A percentile compares a stretch with the other conserved stretches of the same genome.
Evolutionary conservation across 257 asterid genomes (phyloP).

Genomic region (Capsicum rhomboideum): DNA sequence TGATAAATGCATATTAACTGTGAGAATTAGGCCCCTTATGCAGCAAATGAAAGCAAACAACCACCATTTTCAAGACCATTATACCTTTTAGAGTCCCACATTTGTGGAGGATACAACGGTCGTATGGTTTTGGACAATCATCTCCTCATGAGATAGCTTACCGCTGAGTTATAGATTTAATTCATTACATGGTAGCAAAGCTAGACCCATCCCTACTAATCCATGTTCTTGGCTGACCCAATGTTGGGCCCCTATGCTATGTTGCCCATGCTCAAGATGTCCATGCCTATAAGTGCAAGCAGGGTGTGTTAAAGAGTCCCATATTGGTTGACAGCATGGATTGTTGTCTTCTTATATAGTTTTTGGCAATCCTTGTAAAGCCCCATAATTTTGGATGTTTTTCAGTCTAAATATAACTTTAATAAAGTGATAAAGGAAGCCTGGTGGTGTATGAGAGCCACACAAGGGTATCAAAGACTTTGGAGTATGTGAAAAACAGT

Average conservation of each 20-base stretch:
- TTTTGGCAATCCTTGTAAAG: neutral
- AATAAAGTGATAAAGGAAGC: neutral
- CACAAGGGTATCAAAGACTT: neutral
- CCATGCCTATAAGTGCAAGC: neutral
- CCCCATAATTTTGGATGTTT: neutral
- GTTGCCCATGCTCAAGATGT: neutral
- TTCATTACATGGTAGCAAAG: neutral
- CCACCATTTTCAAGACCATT: neutral
- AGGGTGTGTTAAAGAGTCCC: neutral
- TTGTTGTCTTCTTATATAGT: neutral
- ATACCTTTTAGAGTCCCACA: neutral
- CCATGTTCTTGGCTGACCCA: neutral
- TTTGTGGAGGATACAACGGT: neutral
- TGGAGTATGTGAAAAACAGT: neutral
- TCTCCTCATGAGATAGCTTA: neutral
- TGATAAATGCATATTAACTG: neutral
- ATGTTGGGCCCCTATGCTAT: neutral
- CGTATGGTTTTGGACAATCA: neutral
- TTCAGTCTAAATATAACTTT: neutral
- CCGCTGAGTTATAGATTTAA: neutral
- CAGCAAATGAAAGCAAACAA: neutral
- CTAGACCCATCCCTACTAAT: neutral
- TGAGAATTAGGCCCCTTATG: neutral
- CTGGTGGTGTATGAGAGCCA: neutral
- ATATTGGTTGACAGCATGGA: neutral